Percentiles rank a stretch among this genome's conserved stretches.
Evolutionary conservation across 306 rosid genomes (phyloP).

Genomic region (Lathyrus aphaca): DNA sequence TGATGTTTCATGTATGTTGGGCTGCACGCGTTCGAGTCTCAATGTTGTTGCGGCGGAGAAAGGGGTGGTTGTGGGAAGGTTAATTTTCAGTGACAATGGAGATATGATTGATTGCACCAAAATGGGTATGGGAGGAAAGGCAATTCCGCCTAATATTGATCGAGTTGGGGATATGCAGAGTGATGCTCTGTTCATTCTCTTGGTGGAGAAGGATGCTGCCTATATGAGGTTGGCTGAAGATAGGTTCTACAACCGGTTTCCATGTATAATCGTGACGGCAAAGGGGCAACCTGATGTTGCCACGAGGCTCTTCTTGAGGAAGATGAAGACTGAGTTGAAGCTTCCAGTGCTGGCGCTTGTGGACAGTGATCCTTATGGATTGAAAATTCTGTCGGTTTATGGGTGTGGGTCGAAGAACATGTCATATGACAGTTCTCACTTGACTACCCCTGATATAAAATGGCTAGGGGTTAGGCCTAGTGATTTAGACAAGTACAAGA

Average conservation of each 20-base stretch:
- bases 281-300: conserved; percentile 95
- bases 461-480: conserved; percentile 93
- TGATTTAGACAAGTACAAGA: conserved; percentile 91
- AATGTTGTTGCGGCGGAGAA: conserved; percentile 87
- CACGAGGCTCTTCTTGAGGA: conserved; percentile 82
- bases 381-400: conserved; percentile 83
- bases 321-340: conserved; percentile 87
- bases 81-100: conserved; percentile 89
- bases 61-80: conserved; percentile 89
- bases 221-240: conserved; percentile 92
- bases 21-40: conserved; percentile 84
- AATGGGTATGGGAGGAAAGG: conserved; percentile 98
- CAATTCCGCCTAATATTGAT: conserved; percentile 86
- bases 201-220: conserved; percentile 97
- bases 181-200: conserved; percentile 78
- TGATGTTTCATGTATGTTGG: conserved; percentile 85
- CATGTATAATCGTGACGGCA: conserved; percentile 75
- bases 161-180: conserved; percentile 94
- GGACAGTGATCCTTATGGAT: conserved; percentile 91
- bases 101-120: conserved; percentile 95
- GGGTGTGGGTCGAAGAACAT: conserved; percentile 94
- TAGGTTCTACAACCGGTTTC: conserved; percentile 84
- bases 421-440: conserved; percentile 90
- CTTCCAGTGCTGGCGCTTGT: conserved; percentile 88
- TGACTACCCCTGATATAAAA: conserved; percentile 93